phyloP scores from a whole-genome alignment of 2,329 filamentous ascomycete species.

The Trichoderma lentiforme region DNA sequence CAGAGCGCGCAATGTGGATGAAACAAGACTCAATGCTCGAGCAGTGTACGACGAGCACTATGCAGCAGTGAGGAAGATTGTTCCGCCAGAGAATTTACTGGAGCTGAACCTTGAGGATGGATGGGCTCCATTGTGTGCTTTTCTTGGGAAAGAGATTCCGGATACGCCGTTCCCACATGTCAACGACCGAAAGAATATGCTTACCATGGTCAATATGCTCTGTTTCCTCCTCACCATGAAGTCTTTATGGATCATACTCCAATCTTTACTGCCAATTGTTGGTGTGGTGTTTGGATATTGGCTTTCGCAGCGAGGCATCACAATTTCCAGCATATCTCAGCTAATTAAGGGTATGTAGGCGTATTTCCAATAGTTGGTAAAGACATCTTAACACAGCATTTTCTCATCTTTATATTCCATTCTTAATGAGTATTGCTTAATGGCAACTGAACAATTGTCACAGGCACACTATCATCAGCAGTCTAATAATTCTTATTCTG shows the following conservation, averaged over 20 bases:
- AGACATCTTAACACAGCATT: not conserved
- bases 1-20: no score
- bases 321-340: not conserved
- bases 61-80: no score
- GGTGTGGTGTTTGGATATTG: not conserved
- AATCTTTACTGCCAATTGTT: not conserved
- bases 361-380: not conserved
- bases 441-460: not conserved
- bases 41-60: no score
- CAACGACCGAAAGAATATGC: no score
- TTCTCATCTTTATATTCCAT: not conserved
- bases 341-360: not conserved
- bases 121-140: no score
- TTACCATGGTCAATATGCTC: no score
- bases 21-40: no score
- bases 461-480: not conserved
- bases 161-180: no score
- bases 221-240: not conserved
- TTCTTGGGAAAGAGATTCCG: no score
- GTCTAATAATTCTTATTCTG: not conserved
- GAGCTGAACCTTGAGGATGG: no score
- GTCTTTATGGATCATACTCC: not conserved
- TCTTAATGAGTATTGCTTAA: not conserved
- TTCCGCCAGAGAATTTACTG: no score
- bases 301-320: not conserved